Evolutionary conservation across 1,139 yeast genomes (phyloP).

Genomic region (Lodderomyces metapsilosis): DNA sequence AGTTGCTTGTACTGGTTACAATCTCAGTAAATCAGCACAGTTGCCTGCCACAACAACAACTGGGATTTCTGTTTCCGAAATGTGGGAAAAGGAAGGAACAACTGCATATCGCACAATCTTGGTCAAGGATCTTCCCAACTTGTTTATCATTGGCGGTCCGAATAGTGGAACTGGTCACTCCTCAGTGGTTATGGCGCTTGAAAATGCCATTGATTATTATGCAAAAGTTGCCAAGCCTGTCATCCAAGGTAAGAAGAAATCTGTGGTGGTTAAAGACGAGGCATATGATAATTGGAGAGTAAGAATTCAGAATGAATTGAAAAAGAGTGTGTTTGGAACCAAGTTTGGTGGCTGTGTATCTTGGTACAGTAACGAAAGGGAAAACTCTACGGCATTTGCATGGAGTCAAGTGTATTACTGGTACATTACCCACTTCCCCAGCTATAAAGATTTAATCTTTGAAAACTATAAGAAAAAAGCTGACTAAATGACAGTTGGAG

Average conservation of each 20-base stretch:
- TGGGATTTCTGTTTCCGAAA: constrained; percentile 19
- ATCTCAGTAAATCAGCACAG: constrained; percentile 22
- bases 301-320: constrained; percentile 27
- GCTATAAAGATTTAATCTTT: constrained; percentile 27
- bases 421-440: constrained; percentile 29
- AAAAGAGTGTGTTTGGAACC: constrained; percentile 37
- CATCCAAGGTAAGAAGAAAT: constrained; percentile 27
- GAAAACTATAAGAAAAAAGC: constrained; percentile 2
- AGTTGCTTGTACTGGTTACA: constrained; percentile 47
- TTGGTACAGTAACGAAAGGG: constrained; percentile 34
- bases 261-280: constrained; percentile 31
- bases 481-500: not conserved
- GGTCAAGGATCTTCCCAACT: constrained; percentile 36
- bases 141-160: constrained; percentile 41
- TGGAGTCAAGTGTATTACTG: constrained; percentile 37
- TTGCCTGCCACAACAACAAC: constrained; percentile 28
- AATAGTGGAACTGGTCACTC: constrained; percentile 47
- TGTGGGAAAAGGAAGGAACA: constrained; percentile 33
- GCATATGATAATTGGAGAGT: constrained; percentile 39
- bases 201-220: constrained; percentile 32
- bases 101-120: constrained; percentile 38
- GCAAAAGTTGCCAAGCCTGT: constrained; percentile 27
- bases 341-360: constrained; percentile 44
- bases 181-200: constrained; percentile 43
- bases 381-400: constrained; percentile 39